Percentiles rank a stretch among this genome's conserved stretches.
Conservation (phyloP, 177 flowering plant genomes). For the Vitis hybrid region DNA sequence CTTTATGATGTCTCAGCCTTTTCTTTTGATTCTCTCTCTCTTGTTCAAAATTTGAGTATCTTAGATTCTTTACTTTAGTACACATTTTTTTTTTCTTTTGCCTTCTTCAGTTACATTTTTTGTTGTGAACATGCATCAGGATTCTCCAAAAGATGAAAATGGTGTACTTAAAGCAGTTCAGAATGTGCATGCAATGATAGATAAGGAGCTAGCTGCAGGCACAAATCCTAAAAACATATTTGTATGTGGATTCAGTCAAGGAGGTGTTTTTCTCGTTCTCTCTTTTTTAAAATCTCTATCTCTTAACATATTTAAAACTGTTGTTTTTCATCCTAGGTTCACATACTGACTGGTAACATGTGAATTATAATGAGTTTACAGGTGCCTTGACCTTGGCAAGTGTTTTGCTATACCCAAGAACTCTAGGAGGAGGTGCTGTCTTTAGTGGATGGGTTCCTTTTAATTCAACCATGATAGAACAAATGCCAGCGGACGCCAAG, state of each 20-base stretch:
- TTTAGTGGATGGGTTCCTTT: constrained; percentile 96
- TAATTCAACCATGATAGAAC: constrained; percentile 54
- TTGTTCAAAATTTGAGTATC: neutral
- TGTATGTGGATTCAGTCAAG: constrained; percentile 97
- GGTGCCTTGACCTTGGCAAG: constrained; percentile 96
- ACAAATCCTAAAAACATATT: constrained; percentile 72
- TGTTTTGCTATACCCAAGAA: constrained; percentile 77
- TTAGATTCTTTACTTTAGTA: too few species aligned
- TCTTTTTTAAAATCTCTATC: neutral
- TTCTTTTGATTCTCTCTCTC: neutral
- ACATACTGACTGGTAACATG: neutral
- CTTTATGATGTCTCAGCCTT: too few species aligned
- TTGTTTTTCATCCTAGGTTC: neutral
- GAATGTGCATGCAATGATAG: constrained; percentile 78
- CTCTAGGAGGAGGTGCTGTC: constrained; percentile 87
- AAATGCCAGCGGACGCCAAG: constrained; percentile 61
- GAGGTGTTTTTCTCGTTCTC: constrained; percentile 51
- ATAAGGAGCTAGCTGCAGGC: constrained; percentile 80
- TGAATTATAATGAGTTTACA: constrained; percentile 23
- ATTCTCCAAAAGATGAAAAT: constrained; percentile 75
- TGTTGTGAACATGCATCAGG: constrained; percentile 28
- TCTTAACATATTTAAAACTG: neutral
- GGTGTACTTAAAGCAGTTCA: constrained; percentile 75
- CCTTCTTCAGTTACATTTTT: neutral
- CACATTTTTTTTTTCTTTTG: too few species aligned